Evolutionary conservation across 495 filamentous ascomycete species (phyloP), one percentile per base, ranked within the genome.

Genomic region (Aspergillus cristatus): DNA sequence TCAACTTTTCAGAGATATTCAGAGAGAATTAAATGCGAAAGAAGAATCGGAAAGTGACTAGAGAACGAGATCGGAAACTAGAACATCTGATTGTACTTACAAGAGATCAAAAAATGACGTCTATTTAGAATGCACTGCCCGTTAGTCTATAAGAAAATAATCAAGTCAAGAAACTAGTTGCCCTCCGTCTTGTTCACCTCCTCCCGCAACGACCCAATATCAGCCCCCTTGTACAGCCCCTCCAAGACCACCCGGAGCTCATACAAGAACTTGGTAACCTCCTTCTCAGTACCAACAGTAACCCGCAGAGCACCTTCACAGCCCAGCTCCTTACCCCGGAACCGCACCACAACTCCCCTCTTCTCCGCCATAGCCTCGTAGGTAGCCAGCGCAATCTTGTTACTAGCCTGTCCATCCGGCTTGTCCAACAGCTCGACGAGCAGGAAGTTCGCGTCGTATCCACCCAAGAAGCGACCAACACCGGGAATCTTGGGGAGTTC

Each of bases 251-350:
- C 58, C 49, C 62, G 65, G 22, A 94, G 51, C 52, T 86, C 78
- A 15, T 65, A 58, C 57, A 98, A 55, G 52, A 97, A 80, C 46
- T 72, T 74, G 22, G 74, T 78, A 16, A 91, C 84, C 62, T 98
- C 91, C 11, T 72, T 59, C 54, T 88, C 83, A 4, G 91, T 98
- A 5, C 91, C 91, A 7, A 98, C 82, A 1, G 91, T 97, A 44
- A 98, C 82, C 28, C 91, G 71, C 51, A 98, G 57, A 51, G 90
- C 95, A 1, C 89, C 91, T 42, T 79, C 51, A 52, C 91, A 98
- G 4, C 88, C 91, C 20, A 79, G 60, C 70, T 98, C 91, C 62
- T 87, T 91, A 2, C 91, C 91, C 32, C 91, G 68, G 57, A 96
- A 98, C 40, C 91, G 67, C 8, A 98, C 93, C 18, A 98, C 86